These are phyloP conservation scores for Vaccinium vitisidaea DNA, from an alignment of 148 eudicot genomes.

Conservation along the genomic window DNA sequence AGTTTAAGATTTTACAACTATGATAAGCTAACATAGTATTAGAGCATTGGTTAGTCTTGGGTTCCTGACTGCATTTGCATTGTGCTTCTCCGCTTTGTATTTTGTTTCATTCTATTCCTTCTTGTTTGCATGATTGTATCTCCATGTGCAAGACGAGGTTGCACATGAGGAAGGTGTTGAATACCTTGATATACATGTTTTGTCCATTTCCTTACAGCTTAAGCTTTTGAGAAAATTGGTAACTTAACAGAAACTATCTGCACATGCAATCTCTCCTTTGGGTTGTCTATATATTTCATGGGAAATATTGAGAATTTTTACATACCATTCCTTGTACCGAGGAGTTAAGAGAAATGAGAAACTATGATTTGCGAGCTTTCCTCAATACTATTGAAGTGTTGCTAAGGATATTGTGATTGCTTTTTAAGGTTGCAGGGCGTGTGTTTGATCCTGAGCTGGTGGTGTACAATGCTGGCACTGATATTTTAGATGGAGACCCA, in stretches of 20 bases:
- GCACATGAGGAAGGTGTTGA: neutral
- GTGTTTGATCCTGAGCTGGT: slow-evolving; percentile 74
- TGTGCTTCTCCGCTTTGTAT: neutral
- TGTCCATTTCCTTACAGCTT: neutral
- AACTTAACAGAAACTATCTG: neutral
- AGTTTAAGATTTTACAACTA: neutral
- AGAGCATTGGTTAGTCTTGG: neutral
- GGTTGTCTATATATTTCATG: neutral
- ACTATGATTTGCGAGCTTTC: slow-evolving; percentile 1
- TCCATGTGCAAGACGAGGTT: neutral
- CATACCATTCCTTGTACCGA: neutral
- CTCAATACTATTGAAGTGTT: neutral
- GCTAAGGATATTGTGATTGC: neutral
- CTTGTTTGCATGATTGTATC: neutral
- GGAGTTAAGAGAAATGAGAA: neutral
- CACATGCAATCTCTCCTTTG: neutral
- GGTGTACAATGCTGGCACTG: slow-evolving; percentile 97
- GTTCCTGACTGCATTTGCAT: neutral
- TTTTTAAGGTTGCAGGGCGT: slow-evolving; percentile 57
- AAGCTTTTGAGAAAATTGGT: neutral
- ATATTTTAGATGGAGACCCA: slow-evolving; percentile 92
- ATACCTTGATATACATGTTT: neutral
- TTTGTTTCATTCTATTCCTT: neutral
- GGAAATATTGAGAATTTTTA: neutral
- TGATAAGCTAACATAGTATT: neutral